Conservation (phyloP, 164 flowering plant species). For the Tinospora cordifolia region DNA sequence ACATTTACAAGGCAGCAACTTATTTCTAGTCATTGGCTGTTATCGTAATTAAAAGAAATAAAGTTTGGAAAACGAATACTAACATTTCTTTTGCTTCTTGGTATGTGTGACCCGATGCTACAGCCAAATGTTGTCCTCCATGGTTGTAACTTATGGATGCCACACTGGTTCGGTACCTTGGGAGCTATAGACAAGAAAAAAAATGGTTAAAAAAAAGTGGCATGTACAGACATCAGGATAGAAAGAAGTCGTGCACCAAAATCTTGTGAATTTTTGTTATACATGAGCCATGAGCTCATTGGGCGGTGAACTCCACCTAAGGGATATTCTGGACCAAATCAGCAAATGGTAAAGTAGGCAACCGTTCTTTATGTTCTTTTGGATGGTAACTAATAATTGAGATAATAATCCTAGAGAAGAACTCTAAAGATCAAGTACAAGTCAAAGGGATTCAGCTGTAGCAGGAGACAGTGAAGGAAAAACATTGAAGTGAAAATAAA, state of each 20-base stretch:
- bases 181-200: constrained; percentile 18
- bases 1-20: no score
- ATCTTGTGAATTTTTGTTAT: neutral
- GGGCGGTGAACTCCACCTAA: neutral
- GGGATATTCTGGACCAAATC: neutral
- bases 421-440: neutral
- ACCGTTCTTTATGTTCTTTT: neutral
- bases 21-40: neutral
- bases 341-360: neutral
- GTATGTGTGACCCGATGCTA: constrained; percentile 73
- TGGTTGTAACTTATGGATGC: constrained; percentile 67
- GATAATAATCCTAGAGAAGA: neutral
- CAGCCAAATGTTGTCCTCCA: constrained; percentile 64
- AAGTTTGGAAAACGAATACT: constrained; percentile 16
- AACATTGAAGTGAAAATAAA: neutral
- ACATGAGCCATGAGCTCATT: neutral
- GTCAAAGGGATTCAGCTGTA: neutral
- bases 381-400: neutral
- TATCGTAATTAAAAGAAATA: neutral
- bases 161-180: constrained; percentile 56
- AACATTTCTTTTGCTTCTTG: constrained; percentile 69
- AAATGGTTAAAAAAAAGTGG: neutral
- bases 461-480: neutral
- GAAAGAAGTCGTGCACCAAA: neutral
- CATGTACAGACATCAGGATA: neutral